Conservation (phyloP, 2,329 filamentous ascomycete genomes). For the Verticillium isaacii region DNA sequence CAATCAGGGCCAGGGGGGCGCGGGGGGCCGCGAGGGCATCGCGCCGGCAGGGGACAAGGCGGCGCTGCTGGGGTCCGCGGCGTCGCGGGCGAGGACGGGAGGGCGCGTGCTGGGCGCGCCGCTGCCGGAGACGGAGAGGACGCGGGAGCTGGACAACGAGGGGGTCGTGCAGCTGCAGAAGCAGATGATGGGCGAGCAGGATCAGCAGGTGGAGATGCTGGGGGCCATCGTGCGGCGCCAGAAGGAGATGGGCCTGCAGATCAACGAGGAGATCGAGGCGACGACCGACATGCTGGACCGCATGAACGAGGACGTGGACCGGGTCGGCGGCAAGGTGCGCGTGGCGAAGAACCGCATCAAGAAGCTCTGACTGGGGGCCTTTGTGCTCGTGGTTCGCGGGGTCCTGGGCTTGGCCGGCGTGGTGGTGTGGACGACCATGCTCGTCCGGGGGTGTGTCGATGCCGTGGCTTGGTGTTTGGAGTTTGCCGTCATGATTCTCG, state of each 20-base stretch:
- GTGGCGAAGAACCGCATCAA: conserved; percentile 69
- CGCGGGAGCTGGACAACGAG: conserved; percentile 70
- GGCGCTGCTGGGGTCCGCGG: conserved; percentile 37
- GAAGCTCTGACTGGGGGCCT: conserved; percentile 51
- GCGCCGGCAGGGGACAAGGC: conserved; percentile 44
- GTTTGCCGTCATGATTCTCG: conserved; percentile 9
- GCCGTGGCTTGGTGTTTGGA: conserved; percentile 14
- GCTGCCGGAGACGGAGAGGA: conserved; percentile 69
- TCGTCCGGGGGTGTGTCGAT: conserved; percentile 16
- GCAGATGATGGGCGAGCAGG: conserved; percentile 70
- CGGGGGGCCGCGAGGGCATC: conserved; percentile 46
- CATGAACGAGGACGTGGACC: conserved; percentile 61
- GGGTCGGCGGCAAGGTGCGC: conserved; percentile 63
- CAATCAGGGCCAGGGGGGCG: conserved; percentile 29
- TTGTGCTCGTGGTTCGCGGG: conserved; percentile 18
- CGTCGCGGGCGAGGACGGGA: conserved; percentile 26
- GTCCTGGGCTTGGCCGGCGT: conserved; percentile 22
- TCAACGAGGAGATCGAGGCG: conserved; percentile 66
- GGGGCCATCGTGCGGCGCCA: conserved; percentile 66
- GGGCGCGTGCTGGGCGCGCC: conserved; percentile 70
- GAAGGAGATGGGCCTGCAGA: conserved; percentile 72
- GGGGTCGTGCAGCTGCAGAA: conserved; percentile 71
- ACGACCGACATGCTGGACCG: conserved; percentile 68
- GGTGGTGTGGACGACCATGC: conserved; percentile 24
- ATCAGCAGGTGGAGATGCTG: conserved; percentile 65